These are phyloP conservation scores for Senna siamea DNA, from an alignment of 306 rosid species.

Conservation along the genomic window DNA sequence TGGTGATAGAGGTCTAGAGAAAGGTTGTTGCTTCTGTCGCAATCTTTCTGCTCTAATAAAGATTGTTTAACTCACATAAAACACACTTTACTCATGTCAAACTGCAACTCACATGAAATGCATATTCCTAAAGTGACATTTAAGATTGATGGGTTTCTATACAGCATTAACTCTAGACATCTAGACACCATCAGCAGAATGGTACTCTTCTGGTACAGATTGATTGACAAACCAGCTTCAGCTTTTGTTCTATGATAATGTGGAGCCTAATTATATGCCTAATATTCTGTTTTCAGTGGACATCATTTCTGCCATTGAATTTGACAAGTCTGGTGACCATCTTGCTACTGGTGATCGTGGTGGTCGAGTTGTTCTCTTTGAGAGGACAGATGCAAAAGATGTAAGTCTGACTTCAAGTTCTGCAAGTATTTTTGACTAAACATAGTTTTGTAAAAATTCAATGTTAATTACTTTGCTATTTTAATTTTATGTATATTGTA, in stretches of 20 bases:
- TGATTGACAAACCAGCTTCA: constrained; percentile 26
- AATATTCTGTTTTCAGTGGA: constrained; percentile 72
- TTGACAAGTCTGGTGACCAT: constrained; percentile 95
- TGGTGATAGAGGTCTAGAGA: background rate
- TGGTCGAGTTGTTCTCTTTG: constrained; percentile 99
- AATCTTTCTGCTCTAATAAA: background rate
- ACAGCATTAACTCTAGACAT: background rate
- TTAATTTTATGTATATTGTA: constrained; percentile 42
- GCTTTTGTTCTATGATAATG: constrained; percentile 32
- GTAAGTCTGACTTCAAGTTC: constrained; percentile 54
- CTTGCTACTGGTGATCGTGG: constrained; percentile 99
- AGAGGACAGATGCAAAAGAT: constrained; percentile 94
- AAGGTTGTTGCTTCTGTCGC: background rate
- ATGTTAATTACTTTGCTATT: constrained; percentile 29
- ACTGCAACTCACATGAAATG: background rate
- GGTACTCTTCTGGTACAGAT: background rate
- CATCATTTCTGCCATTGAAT: constrained; percentile 97
- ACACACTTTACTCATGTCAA: background rate
- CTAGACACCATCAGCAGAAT: background rate
- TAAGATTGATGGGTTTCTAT: background rate
- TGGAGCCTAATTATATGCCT: constrained; percentile 34
- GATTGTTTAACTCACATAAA: background rate
- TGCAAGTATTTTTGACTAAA: constrained; percentile 11
- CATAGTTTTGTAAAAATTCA: constrained; percentile 19
- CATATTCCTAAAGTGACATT: background rate